Base-by-base conservation (phyloP, 1,284 basidiomycete species). In the Pseudozyma sp. region DNA sequence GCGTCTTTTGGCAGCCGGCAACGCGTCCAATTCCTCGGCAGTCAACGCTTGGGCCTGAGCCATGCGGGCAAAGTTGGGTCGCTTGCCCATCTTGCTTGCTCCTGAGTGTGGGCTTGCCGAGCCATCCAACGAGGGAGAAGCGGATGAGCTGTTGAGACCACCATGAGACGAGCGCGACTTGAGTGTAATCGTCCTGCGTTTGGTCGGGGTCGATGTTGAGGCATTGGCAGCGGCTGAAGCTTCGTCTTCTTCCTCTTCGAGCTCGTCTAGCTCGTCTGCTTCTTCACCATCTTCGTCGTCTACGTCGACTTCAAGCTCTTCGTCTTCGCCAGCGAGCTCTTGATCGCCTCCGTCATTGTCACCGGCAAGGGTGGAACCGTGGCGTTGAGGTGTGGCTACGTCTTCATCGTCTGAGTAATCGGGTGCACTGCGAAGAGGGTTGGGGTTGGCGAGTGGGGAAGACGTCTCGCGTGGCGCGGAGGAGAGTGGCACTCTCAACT, bases 1-100 rank as follows among this genome's bases (percentile, higher is more conserved):
- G 13, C 82, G 54, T 25, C 82, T 63, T 67, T 84, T 84, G 3
- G 82, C 82, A 13, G 81, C 79, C 7, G 82, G 82, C 51, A 84
- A 54, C 14, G 81, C 82, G 35, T 84, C 82, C 39, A 84, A 58
- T 55, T 84, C 82, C 54, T 79, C 82, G 16, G 76, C 70, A 13
- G 79, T 68, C 53, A 83, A 59, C 12, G 70, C 51, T 19, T 68
- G 59, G 6, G 59, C 69, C 21, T 68, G 59, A 4, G 62, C 70
- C 9, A 69, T 67, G 0, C 70, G 48, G 13, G 62, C 61, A 25
- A 56, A 21, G n/a, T 43, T 60, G 39, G 43, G 49, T 31, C 68
- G 68, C 38, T 52, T 64, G 14, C 52, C 40, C 16, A 54, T n/a
- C 38, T 57, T 70, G 12, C n/a, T 44, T 18, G 42, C 54, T 8